Percentiles rank a stretch among this genome's conserved stretches.
Evolutionary conservation across 306 rosid genomes (phyloP).

Genomic region (Fragaria vesca): DNA sequence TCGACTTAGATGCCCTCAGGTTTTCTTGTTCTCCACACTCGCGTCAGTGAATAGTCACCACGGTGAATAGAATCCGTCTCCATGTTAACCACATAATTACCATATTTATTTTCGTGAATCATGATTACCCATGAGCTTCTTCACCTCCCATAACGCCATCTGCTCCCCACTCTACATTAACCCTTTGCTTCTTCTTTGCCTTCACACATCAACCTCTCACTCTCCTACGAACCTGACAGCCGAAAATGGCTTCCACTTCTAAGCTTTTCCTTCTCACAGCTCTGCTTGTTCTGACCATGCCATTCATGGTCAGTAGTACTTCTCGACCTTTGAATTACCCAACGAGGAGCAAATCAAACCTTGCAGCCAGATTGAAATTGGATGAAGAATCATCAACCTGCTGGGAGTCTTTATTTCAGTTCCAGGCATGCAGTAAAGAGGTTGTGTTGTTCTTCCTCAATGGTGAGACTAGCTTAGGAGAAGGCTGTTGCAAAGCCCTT

Average conservation of each 20-base stretch:
- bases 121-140: background rate
- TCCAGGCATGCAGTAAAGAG: slow-evolving; percentile 59
- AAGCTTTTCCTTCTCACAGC: slow-evolving; percentile 16
- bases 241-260: slow-evolving; percentile 22
- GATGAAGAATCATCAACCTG: slow-evolving; percentile 43
- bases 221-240: background rate
- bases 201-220: background rate
- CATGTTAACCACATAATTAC: slow-evolving; percentile 1
- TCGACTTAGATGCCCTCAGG: too few relatives aligned
- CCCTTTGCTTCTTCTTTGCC: background rate
- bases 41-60: too few relatives aligned
- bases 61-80: too few relatives aligned
- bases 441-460: slow-evolving; percentile 52
- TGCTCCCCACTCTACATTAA: background rate
- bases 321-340: slow-evolving; percentile 5
- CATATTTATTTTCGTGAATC: background rate
- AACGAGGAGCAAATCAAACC: background rate
- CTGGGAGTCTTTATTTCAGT: slow-evolving; percentile 57
- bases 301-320: background rate
- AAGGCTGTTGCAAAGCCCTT: slow-evolving; percentile 53
- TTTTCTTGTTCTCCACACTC: too few relatives aligned
- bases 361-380: slow-evolving; percentile 42
- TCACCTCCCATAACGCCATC: background rate
- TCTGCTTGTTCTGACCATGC: slow-evolving; percentile 10
- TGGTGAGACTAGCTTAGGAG: slow-evolving; percentile 55